phyloP scores from a whole-genome alignment of 345 rosid species.

The Euclidium syriacum region DNA sequence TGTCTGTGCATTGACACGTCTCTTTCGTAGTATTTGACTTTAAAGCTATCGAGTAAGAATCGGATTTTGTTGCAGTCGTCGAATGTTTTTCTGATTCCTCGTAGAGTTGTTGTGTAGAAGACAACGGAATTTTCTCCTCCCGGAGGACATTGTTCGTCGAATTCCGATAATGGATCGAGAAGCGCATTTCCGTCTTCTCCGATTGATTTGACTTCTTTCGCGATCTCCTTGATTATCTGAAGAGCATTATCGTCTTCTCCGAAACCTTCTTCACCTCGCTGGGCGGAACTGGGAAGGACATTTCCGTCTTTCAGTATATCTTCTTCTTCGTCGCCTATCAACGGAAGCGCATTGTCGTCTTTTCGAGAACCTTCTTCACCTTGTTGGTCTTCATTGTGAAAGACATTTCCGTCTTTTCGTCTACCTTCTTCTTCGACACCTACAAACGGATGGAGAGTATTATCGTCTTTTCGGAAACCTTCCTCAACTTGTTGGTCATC shows the following conservation, averaged over 20 bases:
- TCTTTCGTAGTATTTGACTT: conserved; percentile 53
- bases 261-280: conserved; percentile 21
- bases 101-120: conserved; percentile 69
- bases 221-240: neutral
- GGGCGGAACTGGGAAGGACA: conserved; percentile 3
- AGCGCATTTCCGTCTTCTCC: conserved; percentile 18
- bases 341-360: neutral
- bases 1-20: conserved; percentile 75
- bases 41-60: conserved; percentile 64
- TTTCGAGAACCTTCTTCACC: neutral
- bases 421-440: no score
- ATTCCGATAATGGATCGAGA: conserved; percentile 33
- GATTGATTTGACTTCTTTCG: neutral
- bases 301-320: neutral
- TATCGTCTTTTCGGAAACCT: neutral
- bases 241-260: neutral
- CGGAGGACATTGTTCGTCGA: conserved; percentile 63
- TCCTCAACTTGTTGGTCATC: conserved; percentile 30
- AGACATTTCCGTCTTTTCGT: conserved; percentile 17
- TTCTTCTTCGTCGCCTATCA: neutral
- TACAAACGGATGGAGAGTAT: neutral
- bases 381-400: no score
- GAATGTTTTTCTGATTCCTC: conserved; percentile 84
- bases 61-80: conserved; percentile 69
- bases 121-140: conserved; percentile 61